These are phyloP conservation scores for Populus euphratica DNA, from an alignment of 345 rosid genomes.

Conservation along the genomic window DNA sequence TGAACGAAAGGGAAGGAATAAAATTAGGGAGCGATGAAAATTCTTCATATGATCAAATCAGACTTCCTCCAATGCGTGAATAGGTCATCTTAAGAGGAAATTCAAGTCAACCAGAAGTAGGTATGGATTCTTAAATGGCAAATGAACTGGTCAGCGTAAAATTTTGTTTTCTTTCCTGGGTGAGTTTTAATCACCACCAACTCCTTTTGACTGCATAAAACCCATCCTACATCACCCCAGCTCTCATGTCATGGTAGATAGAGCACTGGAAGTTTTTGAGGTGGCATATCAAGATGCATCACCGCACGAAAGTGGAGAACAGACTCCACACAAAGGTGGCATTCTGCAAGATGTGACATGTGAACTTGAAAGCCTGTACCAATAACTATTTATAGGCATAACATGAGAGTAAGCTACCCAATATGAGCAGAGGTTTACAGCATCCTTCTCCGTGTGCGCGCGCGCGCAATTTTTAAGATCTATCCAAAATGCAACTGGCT, in stretches of 20 bases:
- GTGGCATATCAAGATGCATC: neutral
- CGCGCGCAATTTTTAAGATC: neutral
- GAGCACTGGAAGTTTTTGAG: neutral
- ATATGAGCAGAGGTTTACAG: neutral
- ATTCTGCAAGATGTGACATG: neutral
- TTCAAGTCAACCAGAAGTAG: neutral
- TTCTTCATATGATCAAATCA: neutral
- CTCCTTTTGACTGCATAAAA: too few species aligned
- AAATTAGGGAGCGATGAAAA: neutral
- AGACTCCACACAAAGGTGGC: neutral
- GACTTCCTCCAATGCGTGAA: neutral
- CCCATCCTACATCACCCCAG: too few species aligned
- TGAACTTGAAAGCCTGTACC: neutral
- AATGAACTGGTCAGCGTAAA: too few species aligned
- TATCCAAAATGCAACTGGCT: neutral
- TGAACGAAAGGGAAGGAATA: neutral
- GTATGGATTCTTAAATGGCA: too few species aligned
- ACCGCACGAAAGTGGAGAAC: neutral
- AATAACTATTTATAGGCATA: too few species aligned
- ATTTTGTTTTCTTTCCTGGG: too few species aligned
- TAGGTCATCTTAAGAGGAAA: neutral
- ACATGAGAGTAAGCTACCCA: too few species aligned
- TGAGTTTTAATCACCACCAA: too few species aligned
- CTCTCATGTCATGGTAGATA: neutral
- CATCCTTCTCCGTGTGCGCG: neutral